phyloP scores from a whole-genome alignment of 257 asterid genomes.

The Solanum habrochaites region DNA sequence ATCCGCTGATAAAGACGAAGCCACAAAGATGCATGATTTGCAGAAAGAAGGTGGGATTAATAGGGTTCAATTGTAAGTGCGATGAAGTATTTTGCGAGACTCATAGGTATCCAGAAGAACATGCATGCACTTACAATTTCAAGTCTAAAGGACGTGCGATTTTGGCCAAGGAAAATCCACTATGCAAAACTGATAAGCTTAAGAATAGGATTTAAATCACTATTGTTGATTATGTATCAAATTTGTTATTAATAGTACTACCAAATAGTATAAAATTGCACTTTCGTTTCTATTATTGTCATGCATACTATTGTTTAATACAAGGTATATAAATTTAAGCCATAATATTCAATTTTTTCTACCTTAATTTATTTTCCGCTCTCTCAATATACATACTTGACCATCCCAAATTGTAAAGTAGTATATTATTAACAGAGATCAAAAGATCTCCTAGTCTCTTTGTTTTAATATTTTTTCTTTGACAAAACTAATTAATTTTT shows the following conservation, averaged over 20 bases:
- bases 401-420: not conserved
- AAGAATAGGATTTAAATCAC: not conserved
- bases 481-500: no score
- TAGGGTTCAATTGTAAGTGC: conserved; percentile 21
- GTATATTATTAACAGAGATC: no score
- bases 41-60: conserved; percentile 9
- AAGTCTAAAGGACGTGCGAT: conserved; percentile 1
- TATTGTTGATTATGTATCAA: not conserved
- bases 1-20: not conserved
- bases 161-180: conserved; percentile 17
- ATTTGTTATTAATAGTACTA: not conserved
- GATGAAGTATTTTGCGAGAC: conserved; percentile 8
- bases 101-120: conserved; percentile 25
- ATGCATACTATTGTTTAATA: not conserved
- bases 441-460: no score
- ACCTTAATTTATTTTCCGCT: not conserved
- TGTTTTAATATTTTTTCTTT: no score
- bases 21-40: conserved; percentile 13
- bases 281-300: not conserved
- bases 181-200: not conserved
- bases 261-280: not conserved
- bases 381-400: not conserved
- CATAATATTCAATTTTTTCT: no score
- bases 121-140: conserved; percentile 17
- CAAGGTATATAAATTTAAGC: no score